Base-by-base conservation (phyloP, 2,329 filamentous ascomycete genomes). In the Alternaria burnsii region DNA sequence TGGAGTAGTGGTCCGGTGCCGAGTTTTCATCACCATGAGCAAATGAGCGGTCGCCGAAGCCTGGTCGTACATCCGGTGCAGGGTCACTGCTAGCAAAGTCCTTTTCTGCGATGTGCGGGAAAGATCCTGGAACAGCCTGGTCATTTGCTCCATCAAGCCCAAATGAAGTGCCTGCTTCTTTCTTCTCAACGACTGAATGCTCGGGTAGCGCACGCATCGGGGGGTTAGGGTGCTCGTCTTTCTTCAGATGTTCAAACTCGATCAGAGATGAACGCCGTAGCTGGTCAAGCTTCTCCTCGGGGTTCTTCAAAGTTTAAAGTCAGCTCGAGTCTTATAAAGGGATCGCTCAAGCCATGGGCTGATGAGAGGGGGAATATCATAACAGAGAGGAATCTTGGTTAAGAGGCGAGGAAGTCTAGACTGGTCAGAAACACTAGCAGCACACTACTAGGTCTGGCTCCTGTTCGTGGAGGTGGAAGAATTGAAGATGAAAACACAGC, bases 211-310 rank as follows among this genome's bases (percentile, higher is more conserved):
- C 66, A 56, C 78, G 71, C 40, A 74, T 47, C 3, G 78, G 77
- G 2, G 71, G 66, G 20, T 76, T 43, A 16, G 72, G 70, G 40
- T 77, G 71, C 20, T 69, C 62, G 8, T 74, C 74, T 28, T 71
- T 69, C 59, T 73, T 79, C 52, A 80, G 61, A 58, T 80, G 78
- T 58, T 80, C 77, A 63, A 80, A 73, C 61, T 80, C 78, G 63
- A 79, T 66, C 18, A 83, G 70, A 3, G 82, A 84, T 36, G 76
- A 80, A 26, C 80, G 77, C 43, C 82, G 79, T 11, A 84, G 78
- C 61, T 81, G 69, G 60, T 84, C 82, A 60, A 84, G 81, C 67
- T 80, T 79, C 46, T 76, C 75, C 42, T 72, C 69, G 1, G 82
- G 82, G 56, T 84, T 78, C 82, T 84, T 77, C n/a, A 64, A 42